phyloP scores from a whole-genome alignment of 352 stramenopile genomes.

The Pythium sukuiense region DNA sequence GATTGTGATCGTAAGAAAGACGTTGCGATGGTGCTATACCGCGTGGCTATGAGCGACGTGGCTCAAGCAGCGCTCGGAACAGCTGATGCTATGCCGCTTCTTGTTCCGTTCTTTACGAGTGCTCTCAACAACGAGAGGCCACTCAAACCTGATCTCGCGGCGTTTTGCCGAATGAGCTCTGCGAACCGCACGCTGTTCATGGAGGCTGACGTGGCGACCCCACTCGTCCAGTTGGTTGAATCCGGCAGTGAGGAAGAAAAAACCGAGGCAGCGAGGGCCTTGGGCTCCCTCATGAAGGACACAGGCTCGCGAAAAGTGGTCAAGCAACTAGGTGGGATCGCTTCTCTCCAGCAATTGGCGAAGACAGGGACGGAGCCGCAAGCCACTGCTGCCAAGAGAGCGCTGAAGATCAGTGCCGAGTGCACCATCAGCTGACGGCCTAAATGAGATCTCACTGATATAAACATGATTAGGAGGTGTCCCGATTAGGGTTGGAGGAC shows the following conservation, averaged over 20 bases:
- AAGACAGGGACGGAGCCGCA: neutral
- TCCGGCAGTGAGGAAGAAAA: neutral
- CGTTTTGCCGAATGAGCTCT: neutral
- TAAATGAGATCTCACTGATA: too few relatives aligned
- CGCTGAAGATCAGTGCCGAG: neutral
- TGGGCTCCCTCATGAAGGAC: neutral
- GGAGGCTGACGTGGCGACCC: neutral
- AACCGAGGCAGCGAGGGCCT: neutral
- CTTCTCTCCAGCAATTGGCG: neutral
- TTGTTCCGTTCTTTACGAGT: too few relatives aligned
- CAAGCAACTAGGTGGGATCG: neutral
- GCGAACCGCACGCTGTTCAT: neutral
- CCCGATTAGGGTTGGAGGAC: too few relatives aligned
- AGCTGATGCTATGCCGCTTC: too few relatives aligned
- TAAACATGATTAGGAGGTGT: too few relatives aligned
- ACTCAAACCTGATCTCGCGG: neutral
- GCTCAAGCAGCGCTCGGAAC: too few relatives aligned
- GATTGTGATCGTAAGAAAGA: too few relatives aligned
- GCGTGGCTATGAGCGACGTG: too few relatives aligned
- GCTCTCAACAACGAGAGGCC: neutral
- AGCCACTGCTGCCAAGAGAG: neutral
- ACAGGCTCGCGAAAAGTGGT: neutral
- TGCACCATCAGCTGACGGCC: neutral
- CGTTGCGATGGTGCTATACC: too few relatives aligned
- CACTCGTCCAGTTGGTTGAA: neutral